Evolutionary conservation across 805 yeast genomes (phyloP).

Genomic region (Yarrowia sp.): DNA sequence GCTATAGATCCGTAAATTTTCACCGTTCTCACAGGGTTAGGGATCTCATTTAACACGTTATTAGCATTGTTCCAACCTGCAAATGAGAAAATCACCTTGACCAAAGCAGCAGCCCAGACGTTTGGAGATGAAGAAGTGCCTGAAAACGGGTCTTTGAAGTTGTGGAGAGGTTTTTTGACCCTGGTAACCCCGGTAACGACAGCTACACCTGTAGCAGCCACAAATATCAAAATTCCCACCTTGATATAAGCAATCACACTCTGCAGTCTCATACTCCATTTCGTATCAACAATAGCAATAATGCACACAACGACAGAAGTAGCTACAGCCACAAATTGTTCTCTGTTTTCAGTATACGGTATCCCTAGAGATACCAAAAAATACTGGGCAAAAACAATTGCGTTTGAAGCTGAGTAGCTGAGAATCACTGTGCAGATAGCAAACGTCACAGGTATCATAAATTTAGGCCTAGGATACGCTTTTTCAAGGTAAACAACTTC

Average conservation of each 20-base stretch:
- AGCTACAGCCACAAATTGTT: neutral
- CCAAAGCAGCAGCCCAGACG: constrained; percentile 11
- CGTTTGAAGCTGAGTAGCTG: constrained; percentile 8
- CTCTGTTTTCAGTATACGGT: neutral
- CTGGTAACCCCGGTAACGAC: neutral
- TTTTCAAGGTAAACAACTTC: constrained; percentile 6
- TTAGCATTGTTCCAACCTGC: constrained; percentile 21
- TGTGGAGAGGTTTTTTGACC: neutral
- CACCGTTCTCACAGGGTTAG: neutral
- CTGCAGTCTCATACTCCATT: constrained; percentile 8
- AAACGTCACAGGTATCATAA: constrained; percentile 10
- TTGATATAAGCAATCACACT: constrained; percentile 1
- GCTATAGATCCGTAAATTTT: constrained; percentile 1
- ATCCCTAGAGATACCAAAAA: neutral
- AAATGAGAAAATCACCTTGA: constrained; percentile 3
- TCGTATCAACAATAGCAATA: neutral
- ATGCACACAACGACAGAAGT: neutral
- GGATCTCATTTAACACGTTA: constrained; percentile 6
- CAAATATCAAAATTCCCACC: neutral
- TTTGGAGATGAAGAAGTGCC: neutral
- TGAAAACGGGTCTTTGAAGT: constrained; percentile 1
- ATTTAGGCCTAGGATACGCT: constrained; percentile 2
- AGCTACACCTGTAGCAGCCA: neutral
- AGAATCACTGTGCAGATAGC: neutral
- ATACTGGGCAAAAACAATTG: constrained; percentile 4